Evolutionary conservation across 2,329 filamentous ascomycete species (phyloP), one percentile per base, ranked within the genome.

Genomic region (Microsporum canis): DNA sequence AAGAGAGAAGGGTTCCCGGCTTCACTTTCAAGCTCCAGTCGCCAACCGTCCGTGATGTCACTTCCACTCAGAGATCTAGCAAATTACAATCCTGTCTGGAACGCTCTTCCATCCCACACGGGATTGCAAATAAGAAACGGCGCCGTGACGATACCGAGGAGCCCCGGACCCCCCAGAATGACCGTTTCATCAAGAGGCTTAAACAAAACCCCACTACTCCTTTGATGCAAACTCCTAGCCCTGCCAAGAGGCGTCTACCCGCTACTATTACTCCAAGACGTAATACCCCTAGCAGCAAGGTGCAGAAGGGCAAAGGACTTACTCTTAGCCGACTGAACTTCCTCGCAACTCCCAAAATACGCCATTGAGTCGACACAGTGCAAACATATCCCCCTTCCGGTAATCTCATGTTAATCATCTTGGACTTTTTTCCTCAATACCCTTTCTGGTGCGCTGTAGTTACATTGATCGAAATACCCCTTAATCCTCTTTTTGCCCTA

Each of bases 251-350:
- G 17, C 61, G 61, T 8, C 61, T 55, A n/a, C 41, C 59, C 17
- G 60, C 58, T 38, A 58, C 49, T 58, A 31, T 55, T 33, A 75
- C 72, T 12, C 72, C 71, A 14, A 62, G 67, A 17, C 70, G 71
- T 36, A 68, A 67, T 12, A 66, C 68, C 17, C 69, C 66, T 45
- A 62, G 59, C 43, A 57, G 60, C 1, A 55, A 49, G 39, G 62
- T 69, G 57, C 74, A 67, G 61, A 66, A 61, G 31, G 70, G 67
- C 23, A 66, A 68, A 17, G 68, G 72, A 17, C 68, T 79, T 58
- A 79, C 73, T 60, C 67, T 78, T 65, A 77, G 75, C 62, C 75
- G 78, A 33, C 67, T 80, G 66, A 78, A 79, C 62, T 73, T 78
- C 73, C 71, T 80, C 38, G 70, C 76, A 14, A 74, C 74, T 61